Percentiles rank a stretch among this genome's conserved stretches.
Evolutionary conservation across 306 rosid species (phyloP).

Genomic region (Trifolium repens): DNA sequence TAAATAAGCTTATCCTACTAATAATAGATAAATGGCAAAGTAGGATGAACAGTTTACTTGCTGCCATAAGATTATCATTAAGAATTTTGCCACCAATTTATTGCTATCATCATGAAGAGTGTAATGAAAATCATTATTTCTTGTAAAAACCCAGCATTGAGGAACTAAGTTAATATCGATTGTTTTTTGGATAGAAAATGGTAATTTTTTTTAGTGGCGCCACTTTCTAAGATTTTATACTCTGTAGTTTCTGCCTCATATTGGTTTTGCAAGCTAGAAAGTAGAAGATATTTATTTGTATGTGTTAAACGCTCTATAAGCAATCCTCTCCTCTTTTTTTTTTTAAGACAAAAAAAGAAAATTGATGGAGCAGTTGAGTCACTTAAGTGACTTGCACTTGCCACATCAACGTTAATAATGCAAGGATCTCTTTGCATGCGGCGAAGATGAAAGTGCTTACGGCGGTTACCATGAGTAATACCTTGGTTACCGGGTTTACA

Average conservation of each 20-base stretch:
- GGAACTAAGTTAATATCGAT: background rate
- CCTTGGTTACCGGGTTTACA: no score
- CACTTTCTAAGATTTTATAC: background rate
- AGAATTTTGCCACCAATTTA: constrained; percentile 6
- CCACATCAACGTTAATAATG: no score
- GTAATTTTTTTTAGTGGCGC: background rate
- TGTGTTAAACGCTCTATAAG: constrained; percentile 25
- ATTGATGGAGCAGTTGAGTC: no score
- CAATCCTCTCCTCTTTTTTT: background rate
- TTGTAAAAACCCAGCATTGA: background rate
- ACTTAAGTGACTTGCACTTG: no score
- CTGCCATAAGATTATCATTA: background rate
- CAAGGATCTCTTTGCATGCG: no score
- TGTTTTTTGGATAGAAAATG: background rate
- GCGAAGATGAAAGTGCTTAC: no score
- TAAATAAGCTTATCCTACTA: background rate
- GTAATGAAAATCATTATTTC: background rate
- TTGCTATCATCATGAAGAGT: constrained; percentile 8
- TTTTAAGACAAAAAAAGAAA: no score
- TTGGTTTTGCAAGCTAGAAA: constrained; percentile 18
- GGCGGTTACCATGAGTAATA: no score
- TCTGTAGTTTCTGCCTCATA: constrained; percentile 9
- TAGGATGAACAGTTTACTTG: background rate
- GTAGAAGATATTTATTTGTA: constrained; percentile 26
- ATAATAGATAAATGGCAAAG: background rate